Evolutionary conservation across 2,329 filamentous ascomycete species (phyloP).

Genomic region (Fusarium domesticum): DNA sequence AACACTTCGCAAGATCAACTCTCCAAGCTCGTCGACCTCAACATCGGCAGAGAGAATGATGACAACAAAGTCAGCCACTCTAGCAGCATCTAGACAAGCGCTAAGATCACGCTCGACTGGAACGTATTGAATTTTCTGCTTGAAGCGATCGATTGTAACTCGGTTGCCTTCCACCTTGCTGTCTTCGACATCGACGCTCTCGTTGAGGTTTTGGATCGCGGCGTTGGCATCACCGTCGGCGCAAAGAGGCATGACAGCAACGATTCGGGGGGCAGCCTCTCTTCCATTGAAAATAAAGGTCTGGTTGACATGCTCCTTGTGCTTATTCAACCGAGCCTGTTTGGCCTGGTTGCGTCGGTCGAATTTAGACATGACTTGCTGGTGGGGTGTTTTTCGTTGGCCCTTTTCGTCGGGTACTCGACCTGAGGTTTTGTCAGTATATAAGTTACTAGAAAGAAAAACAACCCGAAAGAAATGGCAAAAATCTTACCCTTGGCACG

Average conservation of each 20-base stretch:
- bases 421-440: no score
- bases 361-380: slow-evolving; percentile 96
- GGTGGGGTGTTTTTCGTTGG: slow-evolving; percentile 82
- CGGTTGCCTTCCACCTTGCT: slow-evolving; percentile 59
- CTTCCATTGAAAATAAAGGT: slow-evolving; percentile 80
- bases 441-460: slow-evolving; percentile 1
- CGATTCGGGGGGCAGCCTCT: slow-evolving; percentile 82
- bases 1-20: slow-evolving; percentile 79
- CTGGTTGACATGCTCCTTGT: slow-evolving; percentile 76
- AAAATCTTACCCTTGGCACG: slow-evolving; percentile 69
- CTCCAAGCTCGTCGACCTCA: slow-evolving; percentile 81
- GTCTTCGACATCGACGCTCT: slow-evolving; percentile 73
- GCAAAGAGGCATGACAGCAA: slow-evolving; percentile 84
- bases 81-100: slow-evolving; percentile 77
- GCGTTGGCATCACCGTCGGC: slow-evolving; percentile 63
- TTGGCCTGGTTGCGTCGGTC: slow-evolving; percentile 93
- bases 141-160: slow-evolving; percentile 82
- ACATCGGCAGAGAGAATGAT: slow-evolving; percentile 78
- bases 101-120: slow-evolving; percentile 70
- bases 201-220: slow-evolving; percentile 69
- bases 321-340: slow-evolving; percentile 81
- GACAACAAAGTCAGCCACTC: slow-evolving; percentile 86
- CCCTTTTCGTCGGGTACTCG: slow-evolving; percentile 74
- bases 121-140: slow-evolving; percentile 88
- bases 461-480: not conserved